Conservation (phyloP, 371 early-diverging fungal genomes). For the Quaeritorhiza haematococci region DNA sequence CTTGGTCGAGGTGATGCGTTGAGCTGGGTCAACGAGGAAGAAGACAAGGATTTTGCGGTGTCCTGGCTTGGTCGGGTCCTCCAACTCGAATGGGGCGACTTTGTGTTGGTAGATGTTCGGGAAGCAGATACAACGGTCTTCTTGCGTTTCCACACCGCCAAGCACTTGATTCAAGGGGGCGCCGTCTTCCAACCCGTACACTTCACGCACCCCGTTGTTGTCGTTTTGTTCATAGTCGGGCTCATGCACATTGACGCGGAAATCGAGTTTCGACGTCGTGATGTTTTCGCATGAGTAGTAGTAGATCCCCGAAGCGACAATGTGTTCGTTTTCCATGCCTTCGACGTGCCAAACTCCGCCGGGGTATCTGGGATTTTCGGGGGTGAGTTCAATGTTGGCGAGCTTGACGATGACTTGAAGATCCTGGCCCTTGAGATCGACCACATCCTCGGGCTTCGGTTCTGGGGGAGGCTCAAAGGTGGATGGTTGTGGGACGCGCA, state of each 20-base stretch:
- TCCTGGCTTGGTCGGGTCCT: slow-evolving; percentile 44
- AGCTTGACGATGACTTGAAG: slow-evolving; percentile 66
- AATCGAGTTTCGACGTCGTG: slow-evolving; percentile 34
- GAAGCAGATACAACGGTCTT: slow-evolving; percentile 36
- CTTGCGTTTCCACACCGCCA: slow-evolving; percentile 3
- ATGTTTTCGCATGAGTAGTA: slow-evolving; percentile 57
- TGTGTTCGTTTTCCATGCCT: slow-evolving; percentile 57
- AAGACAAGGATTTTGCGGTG: slow-evolving; percentile 49
- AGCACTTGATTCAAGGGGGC: neutral
- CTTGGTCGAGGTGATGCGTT: slow-evolving; percentile 27
- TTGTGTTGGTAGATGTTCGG: slow-evolving; percentile 63
- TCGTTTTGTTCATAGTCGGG: slow-evolving; percentile 8
- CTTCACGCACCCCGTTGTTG: neutral
- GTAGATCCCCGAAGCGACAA: slow-evolving; percentile 34
- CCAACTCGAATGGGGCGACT: slow-evolving; percentile 33
- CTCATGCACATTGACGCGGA: slow-evolving; percentile 23
- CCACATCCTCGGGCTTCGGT: neutral
- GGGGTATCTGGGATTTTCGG: slow-evolving; percentile 46
- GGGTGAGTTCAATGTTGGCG: slow-evolving; percentile 52
- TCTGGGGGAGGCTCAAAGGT: slow-evolving; percentile 1
- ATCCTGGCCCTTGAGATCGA: slow-evolving; percentile 27
- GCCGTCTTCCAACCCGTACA: slow-evolving; percentile 14
- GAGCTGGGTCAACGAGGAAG: slow-evolving; percentile 43
- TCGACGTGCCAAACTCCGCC: slow-evolving; percentile 65
- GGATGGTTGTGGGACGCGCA: neutral